Base-by-base conservation (phyloP, 495 filamentous ascomycete genomes). In the Barbatosphaeria neglecta region DNA sequence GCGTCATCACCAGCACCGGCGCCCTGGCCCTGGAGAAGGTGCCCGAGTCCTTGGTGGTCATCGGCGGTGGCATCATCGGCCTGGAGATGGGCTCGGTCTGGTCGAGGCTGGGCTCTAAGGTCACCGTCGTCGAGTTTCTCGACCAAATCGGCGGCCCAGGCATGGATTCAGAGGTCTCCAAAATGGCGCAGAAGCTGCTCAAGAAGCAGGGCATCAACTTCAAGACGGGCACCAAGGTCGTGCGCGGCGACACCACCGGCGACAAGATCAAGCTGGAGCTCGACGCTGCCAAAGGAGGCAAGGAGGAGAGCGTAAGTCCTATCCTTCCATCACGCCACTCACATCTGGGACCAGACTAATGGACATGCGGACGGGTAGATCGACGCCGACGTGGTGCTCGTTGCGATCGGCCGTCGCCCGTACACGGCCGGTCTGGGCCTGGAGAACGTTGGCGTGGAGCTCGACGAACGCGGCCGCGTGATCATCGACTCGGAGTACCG, bases 51-150 rank as follows among this genome's bases (percentile, higher is more conserved):
- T 84, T 98, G 87, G 72, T 90, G 50, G 92, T 98, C 52, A 97
- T 98, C 57, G 92, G 92, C 53, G 92, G 92, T 64, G 92, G 92
- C 65, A 98, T 98, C 64, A 98, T 98, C 60, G 92, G 92, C 63
- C 79, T 98, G 31, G 92, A 98, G 72, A 97, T 98, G 92, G 90
- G 84, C 37, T 97, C 93, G 35, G 92, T 98, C 22, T 98, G 92
- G 92, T 90, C 87, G 23, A 75, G 92, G 55, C 73, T 98, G 48
- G 92, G 92, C 50, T 66, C 90, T 53, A 82, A 98, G 64, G 92
- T 98, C 43, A 98, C 92, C 47, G 88, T 97, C 35, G 89, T 98
- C 35, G 92, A 98, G 67, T 98, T 90, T 71, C 73, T 98, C 37
- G 80, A 83, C 54, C 88, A 94, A 71, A 98, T 98, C 57, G 92